phyloP scores from a whole-genome alignment of 148 eudicot genomes.

The Cornus kousa region DNA sequence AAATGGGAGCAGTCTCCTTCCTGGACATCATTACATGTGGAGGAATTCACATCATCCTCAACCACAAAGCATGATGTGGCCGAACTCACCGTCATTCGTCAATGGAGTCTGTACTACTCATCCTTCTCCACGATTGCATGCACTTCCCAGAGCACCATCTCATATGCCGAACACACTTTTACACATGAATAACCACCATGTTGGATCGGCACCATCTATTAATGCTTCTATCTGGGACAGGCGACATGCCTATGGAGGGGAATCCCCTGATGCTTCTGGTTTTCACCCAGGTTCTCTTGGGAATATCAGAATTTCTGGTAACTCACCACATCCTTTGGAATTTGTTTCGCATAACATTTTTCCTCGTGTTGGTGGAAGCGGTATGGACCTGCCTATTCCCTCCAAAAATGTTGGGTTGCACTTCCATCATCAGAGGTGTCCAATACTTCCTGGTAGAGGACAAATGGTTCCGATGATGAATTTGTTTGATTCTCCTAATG shows the following conservation, averaged over 20 bases:
- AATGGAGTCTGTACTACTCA: conserved; percentile 44
- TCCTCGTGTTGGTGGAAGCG: conserved; percentile 54
- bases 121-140: conserved; percentile 43
- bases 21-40: conserved; percentile 63
- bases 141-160: conserved; percentile 49
- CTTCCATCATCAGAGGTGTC: conserved; percentile 55
- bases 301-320: conserved; percentile 52
- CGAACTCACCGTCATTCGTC: conserved; percentile 52
- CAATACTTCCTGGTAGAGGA: conserved; percentile 57
- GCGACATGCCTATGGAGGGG: conserved; percentile 49
- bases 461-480: conserved; percentile 53
- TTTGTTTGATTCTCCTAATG: conserved; percentile 61
- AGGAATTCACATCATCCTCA: conserved; percentile 44
- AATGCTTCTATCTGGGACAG: conserved; percentile 77
- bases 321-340: conserved; percentile 60
- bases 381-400: conserved; percentile 55
- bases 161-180: conserved; percentile 48
- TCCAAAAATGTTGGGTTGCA: conserved; percentile 52
- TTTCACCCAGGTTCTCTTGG: conserved; percentile 72
- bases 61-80: conserved; percentile 55
- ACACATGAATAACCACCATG: conserved; percentile 55
- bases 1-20: conserved; percentile 49
- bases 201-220: conserved; percentile 73
- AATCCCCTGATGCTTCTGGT: conserved; percentile 56
- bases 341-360: conserved; percentile 49